Base-by-base conservation (phyloP, 2,329 filamentous ascomycete species). In the Ophiostoma sp. region DNA sequence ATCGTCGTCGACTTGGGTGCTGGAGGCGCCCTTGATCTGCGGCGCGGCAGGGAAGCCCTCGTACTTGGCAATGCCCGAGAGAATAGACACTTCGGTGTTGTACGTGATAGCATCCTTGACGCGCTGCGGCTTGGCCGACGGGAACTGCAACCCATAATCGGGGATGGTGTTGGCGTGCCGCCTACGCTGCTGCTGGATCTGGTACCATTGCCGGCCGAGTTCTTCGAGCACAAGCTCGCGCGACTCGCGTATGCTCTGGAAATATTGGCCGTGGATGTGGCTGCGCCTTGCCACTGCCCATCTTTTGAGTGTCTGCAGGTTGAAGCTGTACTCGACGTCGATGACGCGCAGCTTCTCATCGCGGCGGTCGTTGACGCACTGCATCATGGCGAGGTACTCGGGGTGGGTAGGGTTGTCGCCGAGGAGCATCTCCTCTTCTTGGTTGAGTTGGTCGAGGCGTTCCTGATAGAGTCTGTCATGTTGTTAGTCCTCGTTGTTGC, bases 11-110 rank as follows among this genome's bases (percentile, higher is more conserved):
- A 96, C 83, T 79, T 98, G 94, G 12, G 88, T 85, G 28, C 87
- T 82, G 50, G 91, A 91, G 33, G 93, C 92, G 57, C 92, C 88
- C 73, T 86, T 86, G 82, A 99, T 91, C 45, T 93, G 87, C 25
- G 96, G 96, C n/a, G 95, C 96, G 42, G 95, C 95, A 48, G 96
- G 96, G 82, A 99, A 99, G 31, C 96, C 96, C 79, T 97, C 91
- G 80, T 98, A 95, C 83, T 98, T 98, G 48, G 95, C 95, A 70
- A 98, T 87, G 50, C 95, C 95, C 6, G 95, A 91, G 73, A 99
- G 84, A 36, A 98, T 90, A 0, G 95, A 97, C 4, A 99, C 95
- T 81, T 99, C 96, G 76, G 92, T 93, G 81, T 97, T 98, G 84
- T 98, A 98, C 64, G 95, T 92, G 69, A 94, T 88, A 77, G 97